These are phyloP conservation scores for Pseudopyricularia javanii DNA, from an alignment of 2,329 filamentous ascomycete genomes.

Conservation along the genomic window DNA sequence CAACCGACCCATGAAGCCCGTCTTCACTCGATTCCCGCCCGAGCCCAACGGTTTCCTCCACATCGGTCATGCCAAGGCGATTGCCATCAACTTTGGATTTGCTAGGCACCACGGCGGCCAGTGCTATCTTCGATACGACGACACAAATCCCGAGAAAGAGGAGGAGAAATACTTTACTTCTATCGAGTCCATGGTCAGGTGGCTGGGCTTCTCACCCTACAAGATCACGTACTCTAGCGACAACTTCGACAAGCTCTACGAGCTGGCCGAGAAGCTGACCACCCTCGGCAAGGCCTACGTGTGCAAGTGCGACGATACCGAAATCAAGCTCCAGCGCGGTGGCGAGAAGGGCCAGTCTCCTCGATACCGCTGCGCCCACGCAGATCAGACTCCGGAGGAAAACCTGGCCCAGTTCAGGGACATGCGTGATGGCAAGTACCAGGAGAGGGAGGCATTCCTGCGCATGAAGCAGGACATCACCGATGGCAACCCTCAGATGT, in stretches of 20 bases:
- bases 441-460: conserved; percentile 69
- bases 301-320: conserved; percentile 72
- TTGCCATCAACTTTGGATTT: conserved; percentile 93
- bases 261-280: conserved; percentile 78
- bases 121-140: conserved; percentile 38
- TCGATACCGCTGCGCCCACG: conserved; percentile 71
- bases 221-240: conserved; percentile 81
- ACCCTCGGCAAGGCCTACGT: conserved; percentile 63
- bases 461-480: conserved; percentile 88
- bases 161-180: conserved; percentile 80
- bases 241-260: conserved; percentile 79
- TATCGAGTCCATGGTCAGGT: conserved; percentile 79
- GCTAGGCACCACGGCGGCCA: conserved; percentile 71
- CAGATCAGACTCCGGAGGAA: conserved; percentile 59
- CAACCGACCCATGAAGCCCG: conserved; percentile 47
- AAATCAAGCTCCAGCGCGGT: conserved; percentile 80
- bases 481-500: conserved; percentile 85
- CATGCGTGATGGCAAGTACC: conserved; percentile 88
- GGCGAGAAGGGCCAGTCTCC: conserved; percentile 57
- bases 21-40: conserved; percentile 65
- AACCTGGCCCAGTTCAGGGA: conserved; percentile 70
- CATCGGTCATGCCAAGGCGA: conserved; percentile 90
- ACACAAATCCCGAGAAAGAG: conserved; percentile 90
- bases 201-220: conserved; percentile 69
- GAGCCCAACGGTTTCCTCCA: conserved; percentile 92